Base-by-base conservation (phyloP, 192 early-diverging fungal species). In the Podila minutissima region DNA sequence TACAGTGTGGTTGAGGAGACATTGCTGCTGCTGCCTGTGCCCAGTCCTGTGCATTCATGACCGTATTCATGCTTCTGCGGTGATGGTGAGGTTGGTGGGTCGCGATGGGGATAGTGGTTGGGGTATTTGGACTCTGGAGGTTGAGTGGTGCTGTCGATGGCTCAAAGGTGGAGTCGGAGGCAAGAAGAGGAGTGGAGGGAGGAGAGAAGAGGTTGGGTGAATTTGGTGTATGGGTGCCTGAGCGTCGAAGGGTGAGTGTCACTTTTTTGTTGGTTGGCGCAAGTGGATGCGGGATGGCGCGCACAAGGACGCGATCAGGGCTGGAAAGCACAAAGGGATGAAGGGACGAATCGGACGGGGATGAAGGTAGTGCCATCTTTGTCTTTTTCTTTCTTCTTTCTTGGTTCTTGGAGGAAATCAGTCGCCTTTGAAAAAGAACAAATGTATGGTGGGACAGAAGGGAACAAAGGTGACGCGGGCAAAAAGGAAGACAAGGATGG, bases 231-330 rank as follows among this genome's bases (percentile, higher is more conserved):
- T 20, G 50, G 19, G 38, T 50, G 17, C 68, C 35, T 55, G 69
- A 64, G 41, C 70, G 69, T 38, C 76, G 29, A 15, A 79, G 51
- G n/a, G 76, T 67, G 24, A 79, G 76, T 22, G 76, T 79, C 19
- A 79, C 76, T 46, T 69, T 79, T 68, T 79, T 79, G 70, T 79
- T 72, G 17, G 76, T 72, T 24, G 76, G 62, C 1, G 76, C 70
- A 28, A 79, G 61, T 17, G 69, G 55, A 50, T 68, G 76, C 8
- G 76, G 76, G 31, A 79, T 59, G 29, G 76, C 70, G 22, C 76
- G 69, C n/a, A 72, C 66, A 26, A 79, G 49, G 29, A 79, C 70
- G 9, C 70, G 76, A 49, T 79, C 76, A 38, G 70, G 65, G 38
- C 66, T 72, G 38, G 69, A 68, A 35, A 79, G 31, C 32, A 72